These are phyloP conservation scores for Craterostigma plantagineum DNA, from an alignment of 257 asterid species.

Conservation along the genomic window DNA sequence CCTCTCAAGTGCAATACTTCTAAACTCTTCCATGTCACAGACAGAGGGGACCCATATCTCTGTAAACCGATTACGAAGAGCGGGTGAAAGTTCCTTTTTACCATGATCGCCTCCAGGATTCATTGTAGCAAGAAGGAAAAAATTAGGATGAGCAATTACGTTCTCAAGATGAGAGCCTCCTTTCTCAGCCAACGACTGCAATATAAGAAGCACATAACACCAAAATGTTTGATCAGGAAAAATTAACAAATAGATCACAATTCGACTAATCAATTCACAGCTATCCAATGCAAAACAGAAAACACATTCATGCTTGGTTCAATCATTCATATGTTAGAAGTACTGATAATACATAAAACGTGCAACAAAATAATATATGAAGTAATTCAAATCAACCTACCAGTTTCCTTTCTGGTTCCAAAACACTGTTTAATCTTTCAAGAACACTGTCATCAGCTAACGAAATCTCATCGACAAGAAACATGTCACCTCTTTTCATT, in stretches of 20 bases:
- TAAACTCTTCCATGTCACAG: constrained; percentile 52
- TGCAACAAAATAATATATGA: too few relatives aligned
- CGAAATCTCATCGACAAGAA: constrained; percentile 91
- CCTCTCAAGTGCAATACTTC: constrained; percentile 74
- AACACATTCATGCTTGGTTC: too few relatives aligned
- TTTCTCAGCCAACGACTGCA: constrained; percentile 88
- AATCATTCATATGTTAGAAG: too few relatives aligned
- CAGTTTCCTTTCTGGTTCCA: constrained; percentile 92
- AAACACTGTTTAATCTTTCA: constrained; percentile 85
- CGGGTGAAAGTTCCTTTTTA: constrained; percentile 91
- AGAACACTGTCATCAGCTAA: constrained; percentile 98
- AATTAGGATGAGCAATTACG: constrained; percentile 44
- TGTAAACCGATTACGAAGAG: constrained; percentile 90
- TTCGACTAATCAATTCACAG: constrained; percentile 15
- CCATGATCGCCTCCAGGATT: constrained; percentile 99
- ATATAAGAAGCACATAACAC: constrained; percentile 12
- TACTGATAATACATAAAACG: too few relatives aligned
- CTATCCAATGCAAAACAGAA: too few relatives aligned
- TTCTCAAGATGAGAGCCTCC: constrained; percentile 81
- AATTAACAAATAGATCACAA: not conserved
- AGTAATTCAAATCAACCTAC: constrained; percentile 20
- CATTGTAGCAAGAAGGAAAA: constrained; percentile 86
- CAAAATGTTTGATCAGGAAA: not conserved
- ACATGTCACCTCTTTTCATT: constrained; percentile 69
- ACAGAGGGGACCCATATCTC: constrained; percentile 99